phyloP scores from a whole-genome alignment of 2,329 filamentous ascomycete genomes.

The Talaromyces islandicus region DNA sequence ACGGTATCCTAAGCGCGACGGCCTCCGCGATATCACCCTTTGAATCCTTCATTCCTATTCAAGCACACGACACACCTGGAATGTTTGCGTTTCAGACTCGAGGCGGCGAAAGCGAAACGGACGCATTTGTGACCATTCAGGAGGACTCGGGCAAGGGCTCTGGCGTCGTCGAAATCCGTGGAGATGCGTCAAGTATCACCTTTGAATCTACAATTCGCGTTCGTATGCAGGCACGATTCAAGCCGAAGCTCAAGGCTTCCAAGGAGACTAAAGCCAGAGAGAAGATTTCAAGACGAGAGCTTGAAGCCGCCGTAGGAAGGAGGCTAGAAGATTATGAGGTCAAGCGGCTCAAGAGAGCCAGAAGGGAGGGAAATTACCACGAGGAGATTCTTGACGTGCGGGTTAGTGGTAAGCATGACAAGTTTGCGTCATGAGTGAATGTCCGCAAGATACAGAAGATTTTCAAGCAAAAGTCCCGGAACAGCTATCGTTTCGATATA shows the following conservation, averaged over 20 bases:
- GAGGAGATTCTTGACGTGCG: slow-evolving; percentile 80
- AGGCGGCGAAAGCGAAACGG: slow-evolving; percentile 42
- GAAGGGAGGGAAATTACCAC: slow-evolving; percentile 82
- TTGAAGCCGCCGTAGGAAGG: slow-evolving; percentile 75
- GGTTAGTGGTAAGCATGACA: slow-evolving; percentile 90
- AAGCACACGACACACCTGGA: slow-evolving; percentile 57
- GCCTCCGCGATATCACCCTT: slow-evolving; percentile 76
- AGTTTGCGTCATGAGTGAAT: slow-evolving; percentile 47
- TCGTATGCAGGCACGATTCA: slow-evolving; percentile 93
- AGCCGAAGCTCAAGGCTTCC: slow-evolving; percentile 69
- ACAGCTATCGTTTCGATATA: background rate
- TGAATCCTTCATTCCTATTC: slow-evolving; percentile 70
- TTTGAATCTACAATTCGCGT: slow-evolving; percentile 71
- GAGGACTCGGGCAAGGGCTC: slow-evolving; percentile 39
- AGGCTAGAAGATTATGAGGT: slow-evolving; percentile 80
- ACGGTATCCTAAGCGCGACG: slow-evolving; percentile 69
- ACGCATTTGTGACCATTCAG: slow-evolving; percentile 63
- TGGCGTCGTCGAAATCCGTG: slow-evolving; percentile 61
- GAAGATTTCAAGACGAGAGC: slow-evolving; percentile 78
- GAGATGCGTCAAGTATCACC: slow-evolving; percentile 62
- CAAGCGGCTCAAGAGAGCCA: slow-evolving; percentile 70
- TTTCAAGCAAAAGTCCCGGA: background rate
- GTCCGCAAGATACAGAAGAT: background rate
- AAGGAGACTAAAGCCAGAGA: slow-evolving; percentile 79
- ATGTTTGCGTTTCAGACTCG: slow-evolving; percentile 69